Conservation (phyloP, 352 stramenopile species). For the Saprolegnia diclina region DNA sequence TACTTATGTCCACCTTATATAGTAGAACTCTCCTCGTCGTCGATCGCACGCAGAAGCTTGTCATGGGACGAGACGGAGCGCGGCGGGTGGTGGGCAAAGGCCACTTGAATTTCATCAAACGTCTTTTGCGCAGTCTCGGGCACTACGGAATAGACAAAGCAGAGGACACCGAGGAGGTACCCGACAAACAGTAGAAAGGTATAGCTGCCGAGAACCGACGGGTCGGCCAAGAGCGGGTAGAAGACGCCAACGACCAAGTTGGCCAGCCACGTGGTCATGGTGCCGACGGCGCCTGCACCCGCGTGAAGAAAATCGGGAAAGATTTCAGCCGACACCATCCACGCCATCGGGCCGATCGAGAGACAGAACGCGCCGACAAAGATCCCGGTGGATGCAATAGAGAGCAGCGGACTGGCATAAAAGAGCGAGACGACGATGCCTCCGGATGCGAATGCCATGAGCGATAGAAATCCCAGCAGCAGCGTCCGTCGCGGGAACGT, state of each 20-base stretch:
- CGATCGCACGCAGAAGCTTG: background rate
- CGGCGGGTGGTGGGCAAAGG: background rate
- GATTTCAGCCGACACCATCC: slow-evolving; percentile 45
- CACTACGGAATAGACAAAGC: slow-evolving; percentile 41
- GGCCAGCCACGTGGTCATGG: slow-evolving; percentile 47
- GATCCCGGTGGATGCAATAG: slow-evolving; percentile 21
- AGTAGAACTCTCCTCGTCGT: background rate
- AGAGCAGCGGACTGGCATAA: background rate
- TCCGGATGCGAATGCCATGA: slow-evolving; percentile 52
- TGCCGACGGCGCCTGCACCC: slow-evolving; percentile 40
- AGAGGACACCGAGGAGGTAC: slow-evolving; percentile 49
- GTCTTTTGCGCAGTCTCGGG: slow-evolving; percentile 59
- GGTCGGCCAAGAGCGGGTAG: slow-evolving; percentile 43
- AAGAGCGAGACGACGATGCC: slow-evolving; percentile 38
- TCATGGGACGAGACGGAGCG: background rate
- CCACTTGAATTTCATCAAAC: slow-evolving; percentile 40
- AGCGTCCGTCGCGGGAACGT: slow-evolving; percentile 50
- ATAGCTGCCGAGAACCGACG: slow-evolving; percentile 38
- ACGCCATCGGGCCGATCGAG: slow-evolving; percentile 51
- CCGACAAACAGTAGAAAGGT: slow-evolving; percentile 38
- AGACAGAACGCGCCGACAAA: slow-evolving; percentile 30
- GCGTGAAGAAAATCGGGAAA: slow-evolving; percentile 52
- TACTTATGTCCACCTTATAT: background rate
- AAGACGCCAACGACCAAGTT: slow-evolving; percentile 52
- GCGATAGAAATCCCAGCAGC: slow-evolving; percentile 43